phyloP scores from a whole-genome alignment of 768 basidiomycete genomes.

The Leccinellum rugosiceps region DNA sequence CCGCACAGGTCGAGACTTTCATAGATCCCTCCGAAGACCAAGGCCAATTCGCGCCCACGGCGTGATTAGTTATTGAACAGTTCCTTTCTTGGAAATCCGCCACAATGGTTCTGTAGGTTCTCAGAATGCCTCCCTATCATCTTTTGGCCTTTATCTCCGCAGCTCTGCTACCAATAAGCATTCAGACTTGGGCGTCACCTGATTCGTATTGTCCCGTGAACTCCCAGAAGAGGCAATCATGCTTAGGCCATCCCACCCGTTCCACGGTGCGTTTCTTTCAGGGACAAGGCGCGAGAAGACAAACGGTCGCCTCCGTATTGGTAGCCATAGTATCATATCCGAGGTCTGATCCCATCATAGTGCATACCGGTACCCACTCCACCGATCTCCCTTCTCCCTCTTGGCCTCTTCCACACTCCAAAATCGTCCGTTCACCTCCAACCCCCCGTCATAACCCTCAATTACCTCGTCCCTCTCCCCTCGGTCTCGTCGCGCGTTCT shows the following conservation, averaged over 20 bases:
- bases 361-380: constrained; percentile 75
- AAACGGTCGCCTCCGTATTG: neutral
- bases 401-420: constrained; percentile 61
- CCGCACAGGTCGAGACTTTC: neutral
- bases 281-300: neutral
- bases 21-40: neutral
- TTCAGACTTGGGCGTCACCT: neutral
- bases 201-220: neutral
- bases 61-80: neutral
- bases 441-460: constrained; percentile 30
- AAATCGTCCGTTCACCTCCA: constrained; percentile 55
- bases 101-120: neutral
- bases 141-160: neutral
- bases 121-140: neutral
- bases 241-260: no score
- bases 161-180: neutral
- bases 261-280: neutral
- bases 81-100: neutral
- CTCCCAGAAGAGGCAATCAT: neutral
- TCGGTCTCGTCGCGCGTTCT: constrained; percentile 63
- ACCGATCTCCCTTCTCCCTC: constrained; percentile 65
- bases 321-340: neutral
- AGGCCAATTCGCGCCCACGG: neutral
- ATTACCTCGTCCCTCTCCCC: constrained; percentile 72
- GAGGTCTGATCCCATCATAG: constrained; percentile 33